Evolutionary conservation across 768 basidiomycete genomes (phyloP).

Genomic region (Russula sp.): DNA sequence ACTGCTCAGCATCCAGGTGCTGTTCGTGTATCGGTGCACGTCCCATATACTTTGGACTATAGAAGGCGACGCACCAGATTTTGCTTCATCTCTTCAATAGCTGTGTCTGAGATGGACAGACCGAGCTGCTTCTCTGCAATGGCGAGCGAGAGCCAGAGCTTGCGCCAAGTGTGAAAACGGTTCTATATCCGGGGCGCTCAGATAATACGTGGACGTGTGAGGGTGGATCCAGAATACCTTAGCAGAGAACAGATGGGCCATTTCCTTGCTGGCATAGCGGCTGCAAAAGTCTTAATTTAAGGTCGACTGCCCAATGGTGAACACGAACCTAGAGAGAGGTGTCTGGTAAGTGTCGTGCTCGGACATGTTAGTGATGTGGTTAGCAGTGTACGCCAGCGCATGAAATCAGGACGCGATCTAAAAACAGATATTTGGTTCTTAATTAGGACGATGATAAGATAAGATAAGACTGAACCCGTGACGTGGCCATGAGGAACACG

Average conservation of each 20-base stretch:
- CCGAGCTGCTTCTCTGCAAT: conserved; percentile 96
- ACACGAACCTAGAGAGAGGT: conserved; percentile 21
- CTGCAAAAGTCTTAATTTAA: conserved; percentile 41
- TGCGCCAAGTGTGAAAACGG: conserved; percentile 92
- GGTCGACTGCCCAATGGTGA: too few relatives aligned
- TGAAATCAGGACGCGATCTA: background rate
- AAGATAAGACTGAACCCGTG: conserved; percentile 22
- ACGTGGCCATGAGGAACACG: conserved; percentile 29
- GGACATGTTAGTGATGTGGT: conserved; percentile 10
- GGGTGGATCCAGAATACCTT: conserved; percentile 52
- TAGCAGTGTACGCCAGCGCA: background rate
- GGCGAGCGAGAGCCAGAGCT: conserved; percentile 94
- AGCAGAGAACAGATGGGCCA: conserved; percentile 95
- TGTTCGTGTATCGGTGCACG: conserved; percentile 34
- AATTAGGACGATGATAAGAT: conserved; percentile 3
- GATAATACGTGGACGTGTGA: background rate
- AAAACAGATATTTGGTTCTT: background rate
- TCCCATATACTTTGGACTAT: conserved; percentile 5
- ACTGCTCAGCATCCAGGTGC: conserved; percentile 85
- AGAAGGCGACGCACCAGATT: conserved; percentile 63
- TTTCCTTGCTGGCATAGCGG: conserved; percentile 99
- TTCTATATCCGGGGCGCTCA: conserved; percentile 51
- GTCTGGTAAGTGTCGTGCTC: conserved; percentile 25
- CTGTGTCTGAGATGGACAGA: conserved; percentile 81
- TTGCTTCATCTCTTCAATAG: conserved; percentile 91